phyloP scores from a whole-genome alignment of 2,329 filamentous ascomycete genomes.

The Geoglossum cookeanum region DNA sequence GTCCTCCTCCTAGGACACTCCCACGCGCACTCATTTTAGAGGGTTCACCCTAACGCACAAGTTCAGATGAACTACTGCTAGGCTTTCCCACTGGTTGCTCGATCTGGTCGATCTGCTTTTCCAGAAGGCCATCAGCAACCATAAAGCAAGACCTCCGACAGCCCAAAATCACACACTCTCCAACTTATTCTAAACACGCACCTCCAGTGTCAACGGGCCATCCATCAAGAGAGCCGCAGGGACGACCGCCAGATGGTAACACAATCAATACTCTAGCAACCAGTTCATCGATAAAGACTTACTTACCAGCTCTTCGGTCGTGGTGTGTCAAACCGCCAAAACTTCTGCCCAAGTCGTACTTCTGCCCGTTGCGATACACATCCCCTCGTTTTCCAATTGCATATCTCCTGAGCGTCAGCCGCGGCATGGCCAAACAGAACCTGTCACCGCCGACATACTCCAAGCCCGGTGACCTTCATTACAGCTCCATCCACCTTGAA shows the following conservation, averaged over 20 bases:
- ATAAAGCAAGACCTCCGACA: background rate
- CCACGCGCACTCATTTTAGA: background rate
- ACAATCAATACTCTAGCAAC: background rate
- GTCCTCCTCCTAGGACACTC: constrained; percentile 14
- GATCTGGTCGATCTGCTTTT: background rate
- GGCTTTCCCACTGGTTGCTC: background rate
- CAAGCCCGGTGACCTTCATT: constrained; percentile 20
- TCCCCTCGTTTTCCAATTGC: background rate
- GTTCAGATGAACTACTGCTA: constrained; percentile 12
- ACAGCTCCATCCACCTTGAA: constrained; percentile 25
- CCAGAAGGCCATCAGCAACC: background rate
- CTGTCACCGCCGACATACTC: background rate
- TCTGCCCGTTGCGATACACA: no score
- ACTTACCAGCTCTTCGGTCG: no score
- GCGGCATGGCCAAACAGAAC: background rate
- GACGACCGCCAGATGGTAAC: background rate
- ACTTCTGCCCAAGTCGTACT: background rate
- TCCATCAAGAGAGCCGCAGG: background rate
- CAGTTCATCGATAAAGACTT: background rate
- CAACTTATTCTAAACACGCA: background rate
- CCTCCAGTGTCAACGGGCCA: background rate
- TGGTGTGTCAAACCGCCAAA: background rate
- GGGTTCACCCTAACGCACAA: constrained; percentile 1
- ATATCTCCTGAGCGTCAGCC: background rate
- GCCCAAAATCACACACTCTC: background rate